These are phyloP conservation scores for Vitis vinifera DNA, from an alignment of 164 flowering plant genomes.

Conservation along the genomic window DNA sequence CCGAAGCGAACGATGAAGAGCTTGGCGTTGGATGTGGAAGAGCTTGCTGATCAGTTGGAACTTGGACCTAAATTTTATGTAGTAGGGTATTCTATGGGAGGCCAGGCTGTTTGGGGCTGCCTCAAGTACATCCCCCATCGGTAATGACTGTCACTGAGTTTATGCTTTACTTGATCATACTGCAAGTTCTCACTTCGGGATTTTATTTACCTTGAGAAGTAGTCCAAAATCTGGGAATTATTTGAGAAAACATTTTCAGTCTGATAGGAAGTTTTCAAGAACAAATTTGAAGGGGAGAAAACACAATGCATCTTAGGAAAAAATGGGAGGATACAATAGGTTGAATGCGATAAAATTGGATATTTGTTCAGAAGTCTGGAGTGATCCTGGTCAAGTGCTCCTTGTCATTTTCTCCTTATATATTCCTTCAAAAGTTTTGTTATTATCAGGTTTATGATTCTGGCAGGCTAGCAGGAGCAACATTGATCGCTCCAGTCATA, in stretches of 20 bases:
- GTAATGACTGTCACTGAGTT: constrained; percentile 14
- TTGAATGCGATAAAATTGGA: no score
- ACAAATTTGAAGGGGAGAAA: no score
- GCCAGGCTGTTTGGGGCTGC: constrained; percentile 46
- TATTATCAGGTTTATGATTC: background rate
- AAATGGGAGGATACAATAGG: no score
- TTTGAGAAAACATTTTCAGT: no score
- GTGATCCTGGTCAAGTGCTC: no score
- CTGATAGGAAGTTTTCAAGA: no score
- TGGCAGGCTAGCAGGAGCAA: constrained; percentile 57
- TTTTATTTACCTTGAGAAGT: no score
- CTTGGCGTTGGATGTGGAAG: constrained; percentile 47
- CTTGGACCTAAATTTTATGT: constrained; percentile 47
- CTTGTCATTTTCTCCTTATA: no score
- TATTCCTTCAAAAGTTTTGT: background rate
- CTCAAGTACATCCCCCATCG: constrained; percentile 61
- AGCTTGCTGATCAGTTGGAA: constrained; percentile 53
- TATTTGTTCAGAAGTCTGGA: no score
- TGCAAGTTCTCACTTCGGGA: no score
- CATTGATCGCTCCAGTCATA: constrained; percentile 43
- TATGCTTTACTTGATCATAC: background rate
- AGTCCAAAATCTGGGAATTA: no score
- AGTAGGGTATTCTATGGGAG: constrained; percentile 54
- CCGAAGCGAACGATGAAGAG: constrained; percentile 43
- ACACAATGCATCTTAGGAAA: no score